Evolutionary conservation across 2,329 filamentous ascomycete species (phyloP), one percentile per base, ranked within the genome.

Genomic region (Exophiala sp.): DNA sequence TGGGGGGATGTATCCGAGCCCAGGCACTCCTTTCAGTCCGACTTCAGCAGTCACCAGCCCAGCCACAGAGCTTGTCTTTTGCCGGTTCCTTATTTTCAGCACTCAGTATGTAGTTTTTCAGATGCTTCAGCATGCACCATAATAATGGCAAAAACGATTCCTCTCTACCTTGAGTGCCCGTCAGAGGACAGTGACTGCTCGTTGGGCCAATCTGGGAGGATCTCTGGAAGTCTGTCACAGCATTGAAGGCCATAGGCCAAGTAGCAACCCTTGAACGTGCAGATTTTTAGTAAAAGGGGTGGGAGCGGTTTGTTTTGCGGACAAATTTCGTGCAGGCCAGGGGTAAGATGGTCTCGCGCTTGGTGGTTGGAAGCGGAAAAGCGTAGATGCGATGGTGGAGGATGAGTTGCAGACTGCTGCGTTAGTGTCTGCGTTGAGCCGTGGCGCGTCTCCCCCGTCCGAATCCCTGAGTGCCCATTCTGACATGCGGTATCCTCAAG

Each of bases 321-420:
- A 51, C 48, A 51, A n/a, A 51, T 51, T 43, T 51, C 14, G 37
- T 47, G 38, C 46, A 35, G 48, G 21, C 50, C 43, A 53, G 51
- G 51, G 51, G 46, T 14, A 43, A 34, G 35, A 29, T 23, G 39
- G 47, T 34, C 24, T 41, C 27, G 40, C 52, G 43, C 34, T 8
- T 22, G 37, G 41, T 43, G 27, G 32, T 34, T 49, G n/a, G 47
- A 55, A 55, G 22, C 8, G 45, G 52, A 39, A 44, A 52, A 40
- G 50, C 50, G 50, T 34, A 16, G 38, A 24, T 22, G 38, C 38
- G 38, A 41, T 19, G 38, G 38, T 24, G 19, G 38, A 41, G 9
- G 38, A 21, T 24, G 19, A 41, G 40, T 43, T 14, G 23, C 40
- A 30, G 40, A 8, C 11, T 29, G 10, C 11, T 29, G 16, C 40